Percentiles rank a stretch among this genome's conserved stretches.
Conservation (phyloP, 495 filamentous ascomycete genomes). For the Aspergillus conjunctus region DNA sequence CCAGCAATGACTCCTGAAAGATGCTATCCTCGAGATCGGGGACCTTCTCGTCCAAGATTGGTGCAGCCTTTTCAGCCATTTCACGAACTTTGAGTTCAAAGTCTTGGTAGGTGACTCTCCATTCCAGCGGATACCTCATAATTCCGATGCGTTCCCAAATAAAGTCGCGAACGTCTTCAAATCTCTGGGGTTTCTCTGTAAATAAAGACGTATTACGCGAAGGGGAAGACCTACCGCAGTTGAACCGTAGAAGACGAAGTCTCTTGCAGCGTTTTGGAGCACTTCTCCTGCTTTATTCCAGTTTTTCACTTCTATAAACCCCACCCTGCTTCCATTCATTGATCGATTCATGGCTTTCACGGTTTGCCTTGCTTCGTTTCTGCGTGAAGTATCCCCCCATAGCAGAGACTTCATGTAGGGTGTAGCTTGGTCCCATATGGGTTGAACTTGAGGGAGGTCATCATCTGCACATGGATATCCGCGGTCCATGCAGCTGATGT, state of each 20-base stretch:
- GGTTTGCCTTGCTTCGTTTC: neutral
- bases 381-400: neutral
- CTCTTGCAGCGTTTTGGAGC: slow-evolving; percentile 1
- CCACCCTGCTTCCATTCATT: neutral
- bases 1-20: neutral
- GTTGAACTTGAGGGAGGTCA: neutral
- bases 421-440: neutral
- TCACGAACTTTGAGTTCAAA: neutral
- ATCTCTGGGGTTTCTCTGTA: neutral
- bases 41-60: neutral
- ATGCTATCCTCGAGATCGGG: neutral
- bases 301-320: neutral
- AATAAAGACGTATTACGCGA: neutral
- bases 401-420: neutral
- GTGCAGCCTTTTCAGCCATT: neutral
- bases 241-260: neutral
- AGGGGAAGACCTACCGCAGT: neutral
- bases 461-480: neutral
- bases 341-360: neutral
- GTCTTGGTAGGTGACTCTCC: slow-evolving; percentile 1
- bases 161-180: slow-evolving; percentile 3
- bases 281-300: neutral
- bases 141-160: neutral
- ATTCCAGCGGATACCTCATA: neutral
- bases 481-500: neutral